Evolutionary conservation across 2,329 filamentous ascomycete genomes (phyloP).

Genomic region (Ophiostoma sp.): DNA sequence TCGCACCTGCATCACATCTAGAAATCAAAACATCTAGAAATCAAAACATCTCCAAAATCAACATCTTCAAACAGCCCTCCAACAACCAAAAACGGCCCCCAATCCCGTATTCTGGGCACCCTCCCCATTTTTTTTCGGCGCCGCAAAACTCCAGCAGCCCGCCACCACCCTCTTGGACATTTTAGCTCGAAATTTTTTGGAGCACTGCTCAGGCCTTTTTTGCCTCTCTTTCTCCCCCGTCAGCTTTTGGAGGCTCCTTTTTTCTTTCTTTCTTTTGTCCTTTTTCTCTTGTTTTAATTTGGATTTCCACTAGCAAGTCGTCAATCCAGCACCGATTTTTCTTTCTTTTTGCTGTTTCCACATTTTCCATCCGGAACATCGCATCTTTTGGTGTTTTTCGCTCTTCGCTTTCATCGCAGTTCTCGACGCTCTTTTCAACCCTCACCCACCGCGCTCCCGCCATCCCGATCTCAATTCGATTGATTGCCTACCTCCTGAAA

Average conservation of each 20-base stretch:
- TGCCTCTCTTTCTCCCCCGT: not conserved
- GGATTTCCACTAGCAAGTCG: slow-evolving; percentile 3
- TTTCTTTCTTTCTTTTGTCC: slow-evolving; percentile 1
- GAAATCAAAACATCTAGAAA: slow-evolving; percentile 2
- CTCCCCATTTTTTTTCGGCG: not conserved
- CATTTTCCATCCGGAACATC: not conserved
- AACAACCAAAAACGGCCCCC: slow-evolving; percentile 13
- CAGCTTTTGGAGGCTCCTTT: slow-evolving; percentile 9
- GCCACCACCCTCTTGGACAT: slow-evolving; percentile 11
- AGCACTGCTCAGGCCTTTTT: slow-evolving; percentile 4
- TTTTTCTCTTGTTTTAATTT: slow-evolving; percentile 3
- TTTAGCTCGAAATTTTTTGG: slow-evolving; percentile 7
- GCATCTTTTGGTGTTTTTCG: not conserved
- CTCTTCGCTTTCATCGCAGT: slow-evolving; percentile 26
- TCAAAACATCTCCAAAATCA: not conserved
- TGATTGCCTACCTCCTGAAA: slow-evolving; percentile 15
- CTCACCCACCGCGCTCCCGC: not conserved
- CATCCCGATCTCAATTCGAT: slow-evolving; percentile 11
- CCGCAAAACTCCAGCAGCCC: not conserved
- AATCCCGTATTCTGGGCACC: slow-evolving; percentile 8
- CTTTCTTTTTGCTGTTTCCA: not conserved
- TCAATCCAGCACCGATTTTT: slow-evolving; percentile 1
- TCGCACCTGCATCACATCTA: not conserved
- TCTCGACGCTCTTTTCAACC: not conserved
- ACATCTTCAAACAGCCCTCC: not conserved